Evolutionary conservation across 2,329 filamentous ascomycete genomes (phyloP), one percentile per base, ranked within the genome.

Genomic region (Penicillium sp.): DNA sequence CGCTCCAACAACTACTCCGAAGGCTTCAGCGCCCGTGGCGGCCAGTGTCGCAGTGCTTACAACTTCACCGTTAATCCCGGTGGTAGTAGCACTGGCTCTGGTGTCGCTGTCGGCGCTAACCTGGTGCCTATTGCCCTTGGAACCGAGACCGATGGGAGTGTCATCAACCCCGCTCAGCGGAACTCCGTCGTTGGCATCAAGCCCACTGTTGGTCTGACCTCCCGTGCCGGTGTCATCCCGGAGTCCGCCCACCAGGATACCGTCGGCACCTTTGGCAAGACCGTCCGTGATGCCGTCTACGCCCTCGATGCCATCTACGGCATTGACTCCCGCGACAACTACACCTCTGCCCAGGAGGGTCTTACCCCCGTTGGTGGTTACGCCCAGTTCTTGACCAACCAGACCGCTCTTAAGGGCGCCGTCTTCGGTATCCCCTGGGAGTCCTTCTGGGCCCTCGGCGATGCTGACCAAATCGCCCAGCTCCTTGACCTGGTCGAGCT

Each of bases 111-210:
- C 0, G 81, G 81, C 4, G 82, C 82, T 4, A 89, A 89, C 62
- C 72, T 83, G 2, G 77, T 85, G 24, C 76, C 84, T 0, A 87
- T 90, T 66, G 78, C 86, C 0, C 69, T 92, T 0, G 89, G 89
- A 1, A 91, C 88, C 0, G 89, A 92, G 74, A 91, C 88, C 0
- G 88, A 91, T 67, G 88, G 83, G 4, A 85, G 82, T 72, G 79
- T 92, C 16, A 89, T 90, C 66, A 86, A 84, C 68, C 89, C 89
- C 0, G 87, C 89, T 1, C 82, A 87, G 69, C 77, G 86, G 5
- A 89, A 89, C 66, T 81, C 79, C 2, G 68, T 92, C 2, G 87
- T 91, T 2, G 89, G 89, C 3, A 82, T 92, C 69, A 92, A 91
- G 73, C 88, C 89, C 1, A 91, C 88, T 1, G 86, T 91, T 6